phyloP scores from a whole-genome alignment of 768 basidiomycete genomes.

The Trametes maxima region DNA sequence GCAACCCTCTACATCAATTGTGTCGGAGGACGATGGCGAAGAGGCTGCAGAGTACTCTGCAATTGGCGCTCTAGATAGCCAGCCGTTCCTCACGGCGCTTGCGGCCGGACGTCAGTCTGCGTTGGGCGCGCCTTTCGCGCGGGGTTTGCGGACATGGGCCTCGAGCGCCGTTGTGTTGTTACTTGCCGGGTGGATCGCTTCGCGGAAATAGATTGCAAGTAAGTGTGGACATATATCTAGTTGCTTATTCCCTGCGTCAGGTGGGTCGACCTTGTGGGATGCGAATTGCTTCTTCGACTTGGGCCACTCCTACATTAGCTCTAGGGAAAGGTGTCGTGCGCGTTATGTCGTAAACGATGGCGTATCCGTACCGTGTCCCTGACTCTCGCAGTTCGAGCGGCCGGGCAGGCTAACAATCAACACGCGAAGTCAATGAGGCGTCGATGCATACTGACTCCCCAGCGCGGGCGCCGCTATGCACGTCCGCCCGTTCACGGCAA shows the following conservation, averaged over 20 bases:
- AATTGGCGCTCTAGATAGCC: neutral
- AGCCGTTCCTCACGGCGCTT: conserved; percentile 11
- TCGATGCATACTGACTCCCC: no score
- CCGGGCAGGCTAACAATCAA: no score
- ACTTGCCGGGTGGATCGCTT: conserved; percentile 20
- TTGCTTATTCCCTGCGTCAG: no score
- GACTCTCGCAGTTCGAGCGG: no score
- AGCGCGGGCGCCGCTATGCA: no score
- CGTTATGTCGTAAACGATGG: neutral
- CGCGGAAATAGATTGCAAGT: neutral
- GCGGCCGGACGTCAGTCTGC: neutral
- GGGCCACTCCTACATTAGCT: neutral
- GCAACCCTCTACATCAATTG: neutral
- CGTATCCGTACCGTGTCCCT: no score
- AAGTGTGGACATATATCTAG: neutral
- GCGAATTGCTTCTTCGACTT: neutral
- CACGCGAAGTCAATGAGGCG: no score
- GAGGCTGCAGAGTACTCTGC: neutral
- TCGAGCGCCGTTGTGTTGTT: conserved; percentile 18
- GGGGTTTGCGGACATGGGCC: conserved; percentile 20
- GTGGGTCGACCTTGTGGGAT: neutral
- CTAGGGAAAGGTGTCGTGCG: neutral
- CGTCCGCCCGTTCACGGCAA: no score
- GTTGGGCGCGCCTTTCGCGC: neutral
- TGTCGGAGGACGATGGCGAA: neutral